A percentile compares a stretch with the other conserved stretches of the same genome.
Evolutionary conservation across 805 yeast genomes (phyloP).

Genomic region (Tetrapisispora namnaoensis): DNA sequence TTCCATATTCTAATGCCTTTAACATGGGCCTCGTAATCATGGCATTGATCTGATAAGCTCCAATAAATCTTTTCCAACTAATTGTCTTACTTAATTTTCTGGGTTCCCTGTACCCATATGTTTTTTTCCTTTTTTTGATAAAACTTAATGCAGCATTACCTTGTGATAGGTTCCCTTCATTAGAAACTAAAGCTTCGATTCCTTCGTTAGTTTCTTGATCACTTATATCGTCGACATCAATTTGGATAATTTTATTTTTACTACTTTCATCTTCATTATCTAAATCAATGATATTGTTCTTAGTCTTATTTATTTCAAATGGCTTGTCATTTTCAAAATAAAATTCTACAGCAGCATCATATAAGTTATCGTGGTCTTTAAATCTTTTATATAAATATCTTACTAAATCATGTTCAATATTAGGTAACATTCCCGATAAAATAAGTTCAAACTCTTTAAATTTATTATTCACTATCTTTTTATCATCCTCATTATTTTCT

Average conservation of each 20-base stretch:
- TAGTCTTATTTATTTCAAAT: neutral
- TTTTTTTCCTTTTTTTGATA: neutral
- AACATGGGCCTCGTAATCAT: conserved; percentile 65
- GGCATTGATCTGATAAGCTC: conserved; percentile 49
- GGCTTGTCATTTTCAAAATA: conserved; percentile 28
- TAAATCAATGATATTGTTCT: neutral
- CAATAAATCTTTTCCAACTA: conserved; percentile 43
- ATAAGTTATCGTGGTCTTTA: conserved; percentile 18
- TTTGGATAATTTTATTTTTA: neutral
- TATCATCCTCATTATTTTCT: neutral
- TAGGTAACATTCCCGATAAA: conserved; percentile 30
- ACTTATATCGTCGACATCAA: neutral
- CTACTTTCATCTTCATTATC: neutral
- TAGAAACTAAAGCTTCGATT: too few species aligned
- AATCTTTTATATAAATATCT: conserved; percentile 23
- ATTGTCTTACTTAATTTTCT: conserved; percentile 11
- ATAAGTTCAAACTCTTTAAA: conserved; percentile 9
- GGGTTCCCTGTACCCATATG: neutral
- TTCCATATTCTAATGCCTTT: conserved; percentile 35
- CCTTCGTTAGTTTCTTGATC: neutral
- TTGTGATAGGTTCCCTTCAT: too few species aligned
- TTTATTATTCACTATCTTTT: neutral
- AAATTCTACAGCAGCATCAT: conserved; percentile 33
- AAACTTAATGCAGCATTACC: neutral
- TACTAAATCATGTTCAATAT: conserved; percentile 18